Evolutionary conservation across 768 basidiomycete genomes (phyloP).

Genomic region (Auricularia sp.): DNA sequence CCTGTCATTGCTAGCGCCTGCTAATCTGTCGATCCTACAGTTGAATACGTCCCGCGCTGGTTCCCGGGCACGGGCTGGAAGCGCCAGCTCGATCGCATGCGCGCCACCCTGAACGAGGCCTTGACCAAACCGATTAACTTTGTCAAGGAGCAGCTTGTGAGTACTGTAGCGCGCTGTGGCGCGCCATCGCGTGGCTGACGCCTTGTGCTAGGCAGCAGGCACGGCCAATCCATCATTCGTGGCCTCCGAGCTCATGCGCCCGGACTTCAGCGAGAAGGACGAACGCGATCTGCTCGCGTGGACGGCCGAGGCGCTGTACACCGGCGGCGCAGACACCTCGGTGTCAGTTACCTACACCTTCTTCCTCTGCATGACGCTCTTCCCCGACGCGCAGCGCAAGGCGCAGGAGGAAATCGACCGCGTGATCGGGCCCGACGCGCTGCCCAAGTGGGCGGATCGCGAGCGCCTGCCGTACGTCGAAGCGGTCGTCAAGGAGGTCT

Average conservation of each 20-base stretch:
- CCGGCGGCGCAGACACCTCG: neutral
- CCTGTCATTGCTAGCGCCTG: neutral
- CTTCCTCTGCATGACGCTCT: slow-evolving; percentile 19
- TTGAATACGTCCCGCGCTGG: slow-evolving; percentile 4
- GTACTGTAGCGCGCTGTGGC: neutral
- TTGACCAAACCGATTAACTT: neutral
- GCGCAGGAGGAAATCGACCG: slow-evolving; percentile 21
- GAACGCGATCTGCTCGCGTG: neutral
- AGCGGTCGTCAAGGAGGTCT: slow-evolving; percentile 13
- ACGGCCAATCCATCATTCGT: neutral
- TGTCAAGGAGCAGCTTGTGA: neutral
- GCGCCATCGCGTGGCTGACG: neutral
- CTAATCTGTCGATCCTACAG: slow-evolving; percentile 1
- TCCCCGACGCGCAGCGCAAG: slow-evolving; percentile 18
- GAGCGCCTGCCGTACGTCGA: slow-evolving; percentile 15
- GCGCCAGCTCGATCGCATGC: neutral
- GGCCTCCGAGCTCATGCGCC: neutral
- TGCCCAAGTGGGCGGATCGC: neutral
- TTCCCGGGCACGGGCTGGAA: neutral
- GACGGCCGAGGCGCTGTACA: neutral
- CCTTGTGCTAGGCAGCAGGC: neutral
- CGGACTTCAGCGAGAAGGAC: neutral
- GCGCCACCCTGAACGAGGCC: neutral
- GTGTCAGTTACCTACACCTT: slow-evolving; percentile 8
- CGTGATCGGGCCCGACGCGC: slow-evolving; percentile 12